Evolutionary conservation across 306 rosid species (phyloP).

Genomic region (Lathyrus oleraceus): DNA sequence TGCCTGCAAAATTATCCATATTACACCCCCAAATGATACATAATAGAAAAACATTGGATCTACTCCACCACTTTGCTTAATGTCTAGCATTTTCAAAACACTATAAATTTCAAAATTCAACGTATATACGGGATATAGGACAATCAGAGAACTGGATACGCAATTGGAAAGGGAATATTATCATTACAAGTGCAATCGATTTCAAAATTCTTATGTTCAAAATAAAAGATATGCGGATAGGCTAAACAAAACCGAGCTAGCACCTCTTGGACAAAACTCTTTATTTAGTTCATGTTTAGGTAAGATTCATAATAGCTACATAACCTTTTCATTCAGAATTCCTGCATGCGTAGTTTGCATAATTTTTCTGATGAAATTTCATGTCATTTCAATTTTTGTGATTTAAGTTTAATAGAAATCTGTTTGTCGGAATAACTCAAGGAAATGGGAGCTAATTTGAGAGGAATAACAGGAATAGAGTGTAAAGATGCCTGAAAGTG

Average conservation of each 20-base stretch:
- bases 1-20: constrained; percentile 53
- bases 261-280: no score
- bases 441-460: constrained; percentile 2
- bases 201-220: constrained; percentile 15
- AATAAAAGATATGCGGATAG: not conserved
- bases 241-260: not conserved
- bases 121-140: constrained; percentile 2
- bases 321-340: not conserved
- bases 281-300: not conserved
- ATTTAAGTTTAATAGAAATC: not conserved
- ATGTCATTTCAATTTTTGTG: constrained; percentile 1
- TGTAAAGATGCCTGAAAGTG: not conserved
- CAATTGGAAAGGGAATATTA: constrained; percentile 6
- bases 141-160: not conserved
- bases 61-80: constrained; percentile 22
- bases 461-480: not conserved
- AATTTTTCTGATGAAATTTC: not conserved
- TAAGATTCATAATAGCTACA: not conserved
- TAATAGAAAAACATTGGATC: constrained; percentile 14
- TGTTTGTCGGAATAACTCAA: not conserved
- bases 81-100: constrained; percentile 3
- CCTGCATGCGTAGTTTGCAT: not conserved
- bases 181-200: constrained; percentile 11
- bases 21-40: constrained; percentile 8
- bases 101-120: constrained; percentile 28